These are phyloP conservation scores for Cucurbita ficifolia DNA, from an alignment of 306 rosid species.

Conservation along the genomic window DNA sequence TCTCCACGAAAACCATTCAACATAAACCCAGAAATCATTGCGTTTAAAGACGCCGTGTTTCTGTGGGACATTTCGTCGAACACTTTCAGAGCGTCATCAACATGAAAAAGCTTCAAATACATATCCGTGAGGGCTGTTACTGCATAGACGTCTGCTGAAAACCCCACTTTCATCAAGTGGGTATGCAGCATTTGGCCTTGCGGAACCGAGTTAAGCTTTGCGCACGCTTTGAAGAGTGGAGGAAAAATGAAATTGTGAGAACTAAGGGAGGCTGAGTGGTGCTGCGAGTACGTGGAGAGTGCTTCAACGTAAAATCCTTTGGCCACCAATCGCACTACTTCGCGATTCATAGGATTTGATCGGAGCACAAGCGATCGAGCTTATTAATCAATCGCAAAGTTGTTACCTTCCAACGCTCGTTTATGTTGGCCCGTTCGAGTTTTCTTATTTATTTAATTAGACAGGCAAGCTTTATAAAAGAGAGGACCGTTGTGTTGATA, in stretches of 20 bases:
- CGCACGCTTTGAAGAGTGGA: constrained; percentile 61
- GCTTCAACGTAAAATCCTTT: constrained; percentile 51
- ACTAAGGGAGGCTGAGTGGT: constrained; percentile 2
- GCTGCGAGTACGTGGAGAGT: neutral
- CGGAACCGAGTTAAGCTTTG: constrained; percentile 20
- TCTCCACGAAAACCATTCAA: constrained; percentile 24
- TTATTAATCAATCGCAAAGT: too few relatives aligned
- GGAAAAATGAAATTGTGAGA: constrained; percentile 46
- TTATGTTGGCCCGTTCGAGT: too few relatives aligned
- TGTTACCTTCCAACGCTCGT: too few relatives aligned
- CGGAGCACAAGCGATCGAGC: too few relatives aligned
- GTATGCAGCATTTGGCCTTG: constrained; percentile 36
- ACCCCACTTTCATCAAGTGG: constrained; percentile 47
- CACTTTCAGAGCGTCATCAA: constrained; percentile 33
- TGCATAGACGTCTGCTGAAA: constrained; percentile 27
- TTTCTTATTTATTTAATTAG: too few relatives aligned
- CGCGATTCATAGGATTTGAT: too few relatives aligned
- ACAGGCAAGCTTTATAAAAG: too few relatives aligned
- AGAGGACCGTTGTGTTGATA: too few relatives aligned
- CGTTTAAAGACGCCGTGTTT: constrained; percentile 36
- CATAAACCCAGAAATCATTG: constrained; percentile 33
- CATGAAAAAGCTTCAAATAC: constrained; percentile 15
- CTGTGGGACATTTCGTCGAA: constrained; percentile 52
- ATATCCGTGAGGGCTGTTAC: constrained; percentile 42
- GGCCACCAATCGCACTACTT: constrained; percentile 7